Evolutionary conservation across 2,329 filamentous ascomycete species (phyloP), one percentile per base, ranked within the genome.

Genomic region (Fusarium solani-melongenae): DNA sequence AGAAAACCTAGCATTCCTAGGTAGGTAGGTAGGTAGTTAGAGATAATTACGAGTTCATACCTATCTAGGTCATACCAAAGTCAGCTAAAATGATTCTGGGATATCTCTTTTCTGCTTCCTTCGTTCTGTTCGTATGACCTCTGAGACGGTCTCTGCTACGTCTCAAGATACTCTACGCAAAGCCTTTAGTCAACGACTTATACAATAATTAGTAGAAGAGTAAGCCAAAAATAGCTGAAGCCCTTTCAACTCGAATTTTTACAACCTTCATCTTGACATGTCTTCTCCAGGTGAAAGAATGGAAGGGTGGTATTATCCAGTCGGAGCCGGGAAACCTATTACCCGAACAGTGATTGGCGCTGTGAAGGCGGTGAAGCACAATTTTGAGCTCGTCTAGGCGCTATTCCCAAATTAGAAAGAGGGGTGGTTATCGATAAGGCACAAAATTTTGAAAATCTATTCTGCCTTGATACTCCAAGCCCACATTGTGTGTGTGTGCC

Each of bases 371-470:
- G 81, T 83, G 78, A 79, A 39, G n/a, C 24, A 60, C 56, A 56
- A 58, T 67, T 60, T 44, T 41, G 64, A 63, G 71, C 44, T 58
- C 44, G 24, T 9, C 17, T 5, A 3, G 17, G 33, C 76, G 64
- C 81, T 81, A 82, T 75, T 33, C 81, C 75, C 6, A 31, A 74
- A 73, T 20, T 1, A 71, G 77, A 68, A 79, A 76, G 82, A 81
- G 81, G 82, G 80, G 80, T 81, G 79, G 76, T 80, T 80, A 82
- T 83, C 79, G 81, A 84, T 82, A 83, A 83, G 81, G 70, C 79
- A 79, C 75, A 82, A 79, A 78, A 41, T 77, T 82, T 82, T 82
- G 76, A 81, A 81, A 79, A 78, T 78, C 74, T 73, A 71, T 61
- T 64, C 41, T 57, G 59, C n/a, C 67, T 46, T 64, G n/a, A 67